These are phyloP conservation scores for Penicillium sp. DNA, from an alignment of 2,329 filamentous ascomycete species.

Conservation along the genomic window DNA sequence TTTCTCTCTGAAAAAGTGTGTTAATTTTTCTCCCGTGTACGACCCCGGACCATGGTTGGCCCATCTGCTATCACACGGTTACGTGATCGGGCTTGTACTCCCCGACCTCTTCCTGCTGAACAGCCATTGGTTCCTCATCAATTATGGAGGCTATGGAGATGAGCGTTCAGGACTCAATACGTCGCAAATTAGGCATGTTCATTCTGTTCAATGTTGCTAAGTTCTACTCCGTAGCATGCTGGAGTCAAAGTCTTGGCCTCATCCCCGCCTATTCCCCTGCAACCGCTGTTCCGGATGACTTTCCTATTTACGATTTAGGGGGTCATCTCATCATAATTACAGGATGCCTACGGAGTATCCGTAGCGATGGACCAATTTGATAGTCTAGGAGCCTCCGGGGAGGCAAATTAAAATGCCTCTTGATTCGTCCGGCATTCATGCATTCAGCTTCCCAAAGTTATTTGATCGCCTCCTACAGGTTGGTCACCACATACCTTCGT, in stretches of 20 bases:
- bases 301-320: conserved; percentile 18
- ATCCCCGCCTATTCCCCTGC: not conserved
- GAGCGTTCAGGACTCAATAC: not conserved
- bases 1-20: not conserved
- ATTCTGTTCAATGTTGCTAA: not conserved
- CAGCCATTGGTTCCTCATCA: conserved; percentile 10
- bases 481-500: not conserved
- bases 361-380: conserved; percentile 19
- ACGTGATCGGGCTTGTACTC: conserved; percentile 13
- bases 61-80: conserved; percentile 5
- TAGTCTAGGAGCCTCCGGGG: conserved; percentile 14
- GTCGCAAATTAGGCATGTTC: not conserved
- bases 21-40: conserved; percentile 11
- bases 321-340: conserved; percentile 6
- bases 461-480: not conserved
- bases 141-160: not conserved
- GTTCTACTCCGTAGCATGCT: not conserved
- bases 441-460: not conserved
- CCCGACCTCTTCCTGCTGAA: conserved; percentile 15
- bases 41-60: conserved; percentile 8
- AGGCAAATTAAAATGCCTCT: not conserved
- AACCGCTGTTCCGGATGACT: conserved; percentile 7
- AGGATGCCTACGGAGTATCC: no score
- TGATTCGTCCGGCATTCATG: conserved; percentile 18
- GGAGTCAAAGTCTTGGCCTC: not conserved